Percentiles rank a stretch among this genome's conserved stretches.
Conservation (phyloP, 2,329 filamentous ascomycete species). For the Penicillium corylophilum region DNA sequence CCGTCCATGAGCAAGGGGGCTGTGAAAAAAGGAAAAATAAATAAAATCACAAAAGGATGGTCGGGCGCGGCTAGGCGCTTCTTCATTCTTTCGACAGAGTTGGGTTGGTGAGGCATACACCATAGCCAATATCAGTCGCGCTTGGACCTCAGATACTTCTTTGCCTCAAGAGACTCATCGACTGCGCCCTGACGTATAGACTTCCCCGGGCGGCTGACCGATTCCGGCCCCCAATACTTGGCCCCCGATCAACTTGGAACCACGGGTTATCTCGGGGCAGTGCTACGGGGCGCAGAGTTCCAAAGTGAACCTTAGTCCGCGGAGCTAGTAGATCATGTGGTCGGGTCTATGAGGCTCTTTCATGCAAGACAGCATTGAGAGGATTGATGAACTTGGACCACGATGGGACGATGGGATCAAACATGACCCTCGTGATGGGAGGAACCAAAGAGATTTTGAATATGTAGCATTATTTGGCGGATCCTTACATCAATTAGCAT, state of each 20-base stretch:
- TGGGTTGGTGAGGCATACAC: background rate
- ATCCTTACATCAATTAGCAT: slow-evolving; percentile 27
- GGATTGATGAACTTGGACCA: background rate
- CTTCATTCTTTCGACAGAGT: background rate
- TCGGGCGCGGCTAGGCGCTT: background rate
- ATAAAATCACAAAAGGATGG: no score
- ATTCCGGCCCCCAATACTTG: slow-evolving; percentile 1
- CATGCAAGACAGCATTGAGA: background rate
- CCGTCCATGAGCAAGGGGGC: background rate
- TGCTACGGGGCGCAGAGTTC: background rate
- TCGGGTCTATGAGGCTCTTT: background rate
- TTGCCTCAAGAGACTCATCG: background rate
- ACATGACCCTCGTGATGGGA: background rate
- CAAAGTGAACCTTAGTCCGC: background rate
- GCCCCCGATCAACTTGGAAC: background rate
- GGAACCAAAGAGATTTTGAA: no score
- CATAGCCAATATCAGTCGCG: background rate
- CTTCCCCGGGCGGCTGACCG: background rate
- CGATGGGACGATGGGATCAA: background rate
- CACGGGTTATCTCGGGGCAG: background rate
- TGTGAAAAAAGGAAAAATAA: no score
- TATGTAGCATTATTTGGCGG: background rate
- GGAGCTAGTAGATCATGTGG: background rate
- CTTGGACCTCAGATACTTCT: background rate
- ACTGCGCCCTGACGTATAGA: slow-evolving; percentile 1